Base-by-base conservation (phyloP, 495 filamentous ascomycete species). In the Penicillium egyptiacum region DNA sequence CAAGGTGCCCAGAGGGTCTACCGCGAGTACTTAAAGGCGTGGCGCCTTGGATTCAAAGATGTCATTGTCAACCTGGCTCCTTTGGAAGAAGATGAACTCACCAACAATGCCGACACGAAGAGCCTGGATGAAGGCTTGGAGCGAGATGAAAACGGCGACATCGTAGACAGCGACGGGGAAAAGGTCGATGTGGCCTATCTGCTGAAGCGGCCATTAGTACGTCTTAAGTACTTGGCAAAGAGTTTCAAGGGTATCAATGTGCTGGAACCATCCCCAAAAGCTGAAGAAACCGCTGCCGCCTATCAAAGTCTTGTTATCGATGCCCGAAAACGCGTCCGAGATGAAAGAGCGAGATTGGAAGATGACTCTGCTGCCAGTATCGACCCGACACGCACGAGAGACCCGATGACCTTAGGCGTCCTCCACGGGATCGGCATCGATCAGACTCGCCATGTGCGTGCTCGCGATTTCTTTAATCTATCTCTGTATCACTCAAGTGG, bases 1-100 rank as follows among this genome's bases (percentile, higher is more conserved):
- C 82, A 87, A 53, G 82, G 81, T 44, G 86, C 89, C 4, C 81
- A 88, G 53, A 82, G 83, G 60, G 77, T 93, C 11, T 99, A 99
- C 69, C 79, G 85, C 37, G 87, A 94, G 59, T 99, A 98, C 68
- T 79, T 99, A 22, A 84, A 84, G 56, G 86, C 89, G 37, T 99
- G 94, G 94, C 81, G 93, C 46, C 81, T 96, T 53, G 94, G 94
- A 4, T 99, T 99, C 72, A 88, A 96, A 63, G 93, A 95, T 71
- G 86, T 98, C 20, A 88, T 98, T 53, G 89, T 99, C 63, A 96
- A 94, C 63, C 81, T 99, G 25, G 92, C 91, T 10, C 88, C 92
- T 9, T 81, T 81, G 17, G 79, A 81, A 39, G 84, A 83, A 50
- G 76, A 70, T 7, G 69, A 75, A 37, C 67, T 61, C 11, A 57